phyloP scores from a whole-genome alignment of 306 rosid species.

The Vigna trinervia region DNA sequence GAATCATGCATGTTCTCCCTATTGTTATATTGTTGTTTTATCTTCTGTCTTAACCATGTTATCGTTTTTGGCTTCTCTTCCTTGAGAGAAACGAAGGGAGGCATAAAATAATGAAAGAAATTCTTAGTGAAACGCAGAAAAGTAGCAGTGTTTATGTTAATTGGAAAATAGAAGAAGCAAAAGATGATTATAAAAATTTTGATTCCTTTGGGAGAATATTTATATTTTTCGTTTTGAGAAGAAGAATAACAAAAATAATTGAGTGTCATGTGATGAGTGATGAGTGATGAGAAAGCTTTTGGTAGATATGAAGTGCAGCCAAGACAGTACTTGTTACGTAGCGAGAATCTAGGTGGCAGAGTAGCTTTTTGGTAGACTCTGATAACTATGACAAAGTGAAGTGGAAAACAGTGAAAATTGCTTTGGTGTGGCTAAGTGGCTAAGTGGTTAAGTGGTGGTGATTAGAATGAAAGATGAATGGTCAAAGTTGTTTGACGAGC shows the following conservation, averaged over 20 bases:
- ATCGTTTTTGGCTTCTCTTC: slow-evolving; percentile 45
- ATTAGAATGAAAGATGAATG: slow-evolving; percentile 12
- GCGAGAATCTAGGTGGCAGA: slow-evolving; percentile 51
- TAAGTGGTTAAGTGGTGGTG: not conserved
- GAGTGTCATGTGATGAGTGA: not conserved
- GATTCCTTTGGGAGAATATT: slow-evolving; percentile 20
- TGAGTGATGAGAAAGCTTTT: not conserved
- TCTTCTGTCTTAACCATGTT: slow-evolving; percentile 46
- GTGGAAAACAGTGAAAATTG: slow-evolving; percentile 34
- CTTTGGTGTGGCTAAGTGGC: too few relatives aligned
- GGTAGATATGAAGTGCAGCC: slow-evolving; percentile 19
- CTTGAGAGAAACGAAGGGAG: slow-evolving; percentile 5
- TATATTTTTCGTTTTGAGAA: not conserved
- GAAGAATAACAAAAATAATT: not conserved
- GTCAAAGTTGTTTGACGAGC: slow-evolving; percentile 43
- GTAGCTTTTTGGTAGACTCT: slow-evolving; percentile 35
- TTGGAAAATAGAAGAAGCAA: not conserved
- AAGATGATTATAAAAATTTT: not conserved
- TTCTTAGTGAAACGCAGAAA: slow-evolving; percentile 33
- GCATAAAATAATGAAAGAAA: slow-evolving; percentile 1
- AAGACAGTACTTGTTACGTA: slow-evolving; percentile 31
- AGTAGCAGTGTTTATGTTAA: slow-evolving; percentile 25
- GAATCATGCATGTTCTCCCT: slow-evolving; percentile 52
- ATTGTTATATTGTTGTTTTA: slow-evolving; percentile 45
- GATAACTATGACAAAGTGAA: slow-evolving; percentile 39